A percentile compares a stretch with the other conserved stretches of the same genome.
Conservation (phyloP, 2,329 filamentous ascomycete genomes). For the Microascus cirrosus region DNA sequence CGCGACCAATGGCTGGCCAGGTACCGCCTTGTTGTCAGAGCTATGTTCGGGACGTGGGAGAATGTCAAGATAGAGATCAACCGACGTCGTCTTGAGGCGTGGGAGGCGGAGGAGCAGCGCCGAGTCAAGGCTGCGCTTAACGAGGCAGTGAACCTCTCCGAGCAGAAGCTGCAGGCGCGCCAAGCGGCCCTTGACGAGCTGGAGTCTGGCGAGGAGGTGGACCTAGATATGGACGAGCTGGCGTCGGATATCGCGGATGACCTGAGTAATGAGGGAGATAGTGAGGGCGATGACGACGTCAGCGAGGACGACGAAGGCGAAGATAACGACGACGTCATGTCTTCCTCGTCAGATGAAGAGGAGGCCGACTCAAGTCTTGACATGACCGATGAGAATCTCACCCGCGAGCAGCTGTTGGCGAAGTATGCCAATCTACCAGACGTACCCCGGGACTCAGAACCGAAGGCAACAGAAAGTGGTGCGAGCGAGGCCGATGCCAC, state of each 20-base stretch:
- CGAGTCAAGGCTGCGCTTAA: slow-evolving; percentile 59
- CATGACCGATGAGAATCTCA: slow-evolving; percentile 51
- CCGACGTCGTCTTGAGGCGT: slow-evolving; percentile 44
- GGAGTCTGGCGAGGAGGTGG: slow-evolving; percentile 31
- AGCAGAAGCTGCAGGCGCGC: slow-evolving; percentile 56
- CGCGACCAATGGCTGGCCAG: slow-evolving; percentile 52
- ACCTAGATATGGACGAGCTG: slow-evolving; percentile 23
- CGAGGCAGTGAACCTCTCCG: slow-evolving; percentile 61
- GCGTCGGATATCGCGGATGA: slow-evolving; percentile 16
- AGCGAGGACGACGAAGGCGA: slow-evolving; percentile 27
- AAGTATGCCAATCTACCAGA: slow-evolving; percentile 58
- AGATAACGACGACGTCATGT: slow-evolving; percentile 41
- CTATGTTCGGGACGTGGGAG: slow-evolving; percentile 48
- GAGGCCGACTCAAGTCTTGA: slow-evolving; percentile 47
- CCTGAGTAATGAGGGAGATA: slow-evolving; percentile 6
- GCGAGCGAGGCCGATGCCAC: background rate
- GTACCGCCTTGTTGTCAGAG: slow-evolving; percentile 61
- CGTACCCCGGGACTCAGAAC: background rate
- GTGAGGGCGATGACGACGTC: slow-evolving; percentile 13
- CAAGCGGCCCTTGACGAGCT: slow-evolving; percentile 39
- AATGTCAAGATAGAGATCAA: slow-evolving; percentile 54
- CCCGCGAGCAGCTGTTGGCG: slow-evolving; percentile 54
- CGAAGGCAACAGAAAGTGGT: slow-evolving; percentile 17
- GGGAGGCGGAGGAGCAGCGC: slow-evolving; percentile 54
- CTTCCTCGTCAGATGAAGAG: slow-evolving; percentile 49